Evolutionary conservation across 2,329 filamentous ascomycete species (phyloP), one percentile per base, ranked within the genome.

Genomic region (Acephala macrosclerotiorum): DNA sequence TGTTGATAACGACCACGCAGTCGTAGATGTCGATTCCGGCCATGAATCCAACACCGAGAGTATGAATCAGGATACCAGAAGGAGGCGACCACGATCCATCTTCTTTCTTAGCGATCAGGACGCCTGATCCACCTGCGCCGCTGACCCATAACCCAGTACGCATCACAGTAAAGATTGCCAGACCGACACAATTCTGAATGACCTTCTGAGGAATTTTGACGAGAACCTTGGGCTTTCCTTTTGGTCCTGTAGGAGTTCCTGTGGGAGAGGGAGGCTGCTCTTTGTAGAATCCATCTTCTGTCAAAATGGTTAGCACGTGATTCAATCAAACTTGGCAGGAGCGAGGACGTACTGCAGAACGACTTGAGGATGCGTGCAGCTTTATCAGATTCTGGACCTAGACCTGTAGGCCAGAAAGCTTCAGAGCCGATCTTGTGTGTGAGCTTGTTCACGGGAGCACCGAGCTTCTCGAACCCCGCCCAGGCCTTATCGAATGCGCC

Each of bases 101-200:
- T 45, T 91, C 90, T 84, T 71, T 74, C 92, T 93, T 88, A 22
- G 90, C 94, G 65, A 97, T 88, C 47, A 98, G 83, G 42, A 98
- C 87, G 60, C 95, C 95, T 64, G 93, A 95, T 47, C 95, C 95
- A 26, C 94, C 94, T 14, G 94, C 94, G 56, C 95, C 95, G 56
- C 92, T 94, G 72, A 97, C 85, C 92, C 94, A 97, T 36, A 97
- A 82, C 18, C 95, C 95, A 9, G 93, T 95, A 65, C 95, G 89
- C 93, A 97, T 97, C 42, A 93, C 97, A 0, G 94, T 97, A 81
- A 97, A 97, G 71, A 98, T 92, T 61, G 93, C 94, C 61, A 98
- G 86, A 14, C 93, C 95, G 72, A 95, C 93, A 38, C 94, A 94
- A 79, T 96, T 92, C 75, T 92, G 88, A 71, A 98, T 93, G 64